These are phyloP conservation scores for Diaporthe citri DNA, from an alignment of 2,329 filamentous ascomycete species.

Conservation along the genomic window DNA sequence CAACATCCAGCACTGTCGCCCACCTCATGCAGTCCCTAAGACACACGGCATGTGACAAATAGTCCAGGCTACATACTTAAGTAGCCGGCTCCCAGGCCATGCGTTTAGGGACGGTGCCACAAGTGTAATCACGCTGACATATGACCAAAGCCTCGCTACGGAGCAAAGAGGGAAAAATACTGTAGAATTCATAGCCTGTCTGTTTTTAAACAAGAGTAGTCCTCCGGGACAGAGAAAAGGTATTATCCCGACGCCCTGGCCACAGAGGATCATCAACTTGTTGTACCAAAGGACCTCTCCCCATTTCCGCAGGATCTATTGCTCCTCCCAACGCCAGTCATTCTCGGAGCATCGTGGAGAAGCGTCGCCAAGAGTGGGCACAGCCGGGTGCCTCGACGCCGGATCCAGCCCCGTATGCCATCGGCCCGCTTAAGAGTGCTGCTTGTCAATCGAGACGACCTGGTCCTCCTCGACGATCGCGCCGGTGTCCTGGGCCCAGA, in stretches of 20 bases:
- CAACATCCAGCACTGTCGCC: not conserved
- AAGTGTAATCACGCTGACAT: not conserved
- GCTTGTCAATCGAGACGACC: constrained; percentile 64
- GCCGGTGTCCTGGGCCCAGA: constrained; percentile 69
- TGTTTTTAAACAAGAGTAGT: not conserved
- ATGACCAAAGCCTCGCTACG: not conserved
- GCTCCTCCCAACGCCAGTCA: not conserved
- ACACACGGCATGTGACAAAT: not conserved
- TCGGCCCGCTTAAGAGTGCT: not conserved
- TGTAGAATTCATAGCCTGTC: constrained; percentile 11
- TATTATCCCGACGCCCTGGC: not conserved
- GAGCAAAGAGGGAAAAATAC: not conserved
- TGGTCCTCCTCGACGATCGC: constrained; percentile 83
- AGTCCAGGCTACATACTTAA: not conserved
- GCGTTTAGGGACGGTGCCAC: not conserved
- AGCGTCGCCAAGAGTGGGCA: not conserved
- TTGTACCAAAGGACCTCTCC: not conserved
- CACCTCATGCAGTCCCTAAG: not conserved
- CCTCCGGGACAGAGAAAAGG: not conserved
- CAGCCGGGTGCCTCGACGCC: not conserved
- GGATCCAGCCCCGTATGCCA: not conserved
- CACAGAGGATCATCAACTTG: not conserved
- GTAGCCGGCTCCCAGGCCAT: not conserved
- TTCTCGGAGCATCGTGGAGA: not conserved
- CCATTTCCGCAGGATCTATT: not conserved